These are phyloP conservation scores for Carpinus viminea DNA, from an alignment of 306 rosid species.

Conservation along the genomic window DNA sequence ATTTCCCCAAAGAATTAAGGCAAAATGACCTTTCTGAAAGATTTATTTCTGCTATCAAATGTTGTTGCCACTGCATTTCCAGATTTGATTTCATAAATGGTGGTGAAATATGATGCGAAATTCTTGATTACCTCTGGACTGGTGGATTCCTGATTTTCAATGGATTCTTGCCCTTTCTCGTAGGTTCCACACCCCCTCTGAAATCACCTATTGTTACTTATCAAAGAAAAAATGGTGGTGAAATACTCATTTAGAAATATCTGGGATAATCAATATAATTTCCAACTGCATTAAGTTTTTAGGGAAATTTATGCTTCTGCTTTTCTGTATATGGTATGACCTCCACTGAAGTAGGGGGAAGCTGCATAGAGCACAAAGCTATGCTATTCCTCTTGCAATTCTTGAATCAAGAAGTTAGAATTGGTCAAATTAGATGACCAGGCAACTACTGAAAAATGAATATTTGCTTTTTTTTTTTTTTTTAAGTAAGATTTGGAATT, in stretches of 20 bases:
- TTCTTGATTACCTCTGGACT: slow-evolving; percentile 54
- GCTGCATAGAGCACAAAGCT: neutral
- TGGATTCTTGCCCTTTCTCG: slow-evolving; percentile 67
- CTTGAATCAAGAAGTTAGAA: neutral
- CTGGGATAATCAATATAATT: neutral
- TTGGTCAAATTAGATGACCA: no score
- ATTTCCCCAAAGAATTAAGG: neutral
- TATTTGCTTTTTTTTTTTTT: neutral
- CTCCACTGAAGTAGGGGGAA: neutral
- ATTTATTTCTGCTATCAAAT: neutral
- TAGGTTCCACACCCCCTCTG: slow-evolving; percentile 43
- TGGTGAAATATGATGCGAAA: slow-evolving; percentile 46
- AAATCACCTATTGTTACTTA: neutral
- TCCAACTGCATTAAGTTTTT: neutral
- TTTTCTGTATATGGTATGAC: neutral
- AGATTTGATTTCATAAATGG: neutral
- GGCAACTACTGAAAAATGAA: no score
- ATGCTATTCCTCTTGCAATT: neutral
- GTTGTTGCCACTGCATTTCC: neutral
- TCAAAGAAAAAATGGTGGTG: neutral
- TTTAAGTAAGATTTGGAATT: no score
- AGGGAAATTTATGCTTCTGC: neutral
- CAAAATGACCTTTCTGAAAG: neutral
- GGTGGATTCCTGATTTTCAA: slow-evolving; percentile 32
- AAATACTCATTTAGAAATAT: neutral